phyloP scores from a whole-genome alignment of 106 monocot species.

The Hemerocallis citrina region DNA sequence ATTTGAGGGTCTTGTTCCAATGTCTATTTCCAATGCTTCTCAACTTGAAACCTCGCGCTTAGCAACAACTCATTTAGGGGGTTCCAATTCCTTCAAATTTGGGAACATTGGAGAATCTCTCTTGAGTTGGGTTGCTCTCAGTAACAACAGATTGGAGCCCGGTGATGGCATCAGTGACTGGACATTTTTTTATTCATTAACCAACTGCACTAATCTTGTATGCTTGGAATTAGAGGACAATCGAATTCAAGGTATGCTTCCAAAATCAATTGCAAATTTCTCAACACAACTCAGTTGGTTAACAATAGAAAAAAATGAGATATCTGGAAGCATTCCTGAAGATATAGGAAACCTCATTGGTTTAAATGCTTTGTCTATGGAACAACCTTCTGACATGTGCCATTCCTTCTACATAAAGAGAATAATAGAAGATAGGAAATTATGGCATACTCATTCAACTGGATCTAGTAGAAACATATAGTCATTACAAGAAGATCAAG shows the following conservation, averaged over 20 bases:
- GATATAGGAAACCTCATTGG: constrained; percentile 14
- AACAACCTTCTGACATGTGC: constrained; percentile 11
- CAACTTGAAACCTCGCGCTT: background rate
- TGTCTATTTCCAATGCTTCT: constrained; percentile 17
- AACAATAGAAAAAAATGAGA: constrained; percentile 9
- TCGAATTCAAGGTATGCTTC: constrained; percentile 11
- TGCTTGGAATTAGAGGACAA: constrained; percentile 3
- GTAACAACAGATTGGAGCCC: constrained; percentile 17
- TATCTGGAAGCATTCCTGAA: constrained; percentile 22
- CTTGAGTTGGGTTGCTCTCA: background rate
- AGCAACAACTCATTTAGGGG: constrained; percentile 19
- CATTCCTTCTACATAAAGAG: constrained; percentile 11
- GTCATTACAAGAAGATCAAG: too few species aligned
- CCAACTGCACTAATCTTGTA: constrained; percentile 11
- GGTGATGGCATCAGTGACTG: constrained; percentile 5
- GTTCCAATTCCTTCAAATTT: constrained; percentile 16
- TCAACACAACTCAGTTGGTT: constrained; percentile 11
- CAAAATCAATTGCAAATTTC: constrained; percentile 9
- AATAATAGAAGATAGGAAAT: too few species aligned
- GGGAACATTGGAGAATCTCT: constrained; percentile 11
- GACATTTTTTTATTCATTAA: constrained; percentile 21
- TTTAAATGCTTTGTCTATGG: constrained; percentile 2
- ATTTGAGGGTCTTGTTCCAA: constrained; percentile 27
- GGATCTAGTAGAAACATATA: too few species aligned
- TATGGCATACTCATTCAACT: too few species aligned